These are phyloP conservation scores for Fusarium denticulatum DNA, from an alignment of 2,329 filamentous ascomycete species.

Conservation along the genomic window DNA sequence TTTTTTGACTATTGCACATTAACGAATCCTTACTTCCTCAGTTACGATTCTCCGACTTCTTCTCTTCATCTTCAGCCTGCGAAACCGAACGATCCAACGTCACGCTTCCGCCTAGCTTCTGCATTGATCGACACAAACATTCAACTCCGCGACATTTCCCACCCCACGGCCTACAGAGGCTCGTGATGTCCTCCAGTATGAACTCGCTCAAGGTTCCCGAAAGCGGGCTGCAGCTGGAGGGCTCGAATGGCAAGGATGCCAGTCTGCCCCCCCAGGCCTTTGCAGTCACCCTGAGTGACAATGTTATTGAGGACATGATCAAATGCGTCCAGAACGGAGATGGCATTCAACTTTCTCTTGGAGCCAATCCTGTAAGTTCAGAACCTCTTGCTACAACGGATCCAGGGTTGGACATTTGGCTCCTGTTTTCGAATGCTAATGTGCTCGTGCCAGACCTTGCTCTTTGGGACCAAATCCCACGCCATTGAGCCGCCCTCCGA, in stretches of 20 bases:
- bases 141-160: slow-evolving; percentile 43
- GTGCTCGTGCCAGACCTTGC: slow-evolving; percentile 56
- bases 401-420: neutral
- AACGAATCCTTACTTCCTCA: slow-evolving; percentile 9
- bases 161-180: slow-evolving; percentile 42
- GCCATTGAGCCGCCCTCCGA: slow-evolving; percentile 57
- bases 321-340: slow-evolving; percentile 66
- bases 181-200: slow-evolving; percentile 53
- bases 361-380: slow-evolving; percentile 66
- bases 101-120: slow-evolving; percentile 23
- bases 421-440: slow-evolving; percentile 28
- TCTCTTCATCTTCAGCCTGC: neutral
- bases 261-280: slow-evolving; percentile 65
- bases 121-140: slow-evolving; percentile 39
- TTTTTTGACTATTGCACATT: slow-evolving; percentile 15
- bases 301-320: slow-evolving; percentile 71
- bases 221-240: slow-evolving; percentile 66
- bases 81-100: slow-evolving; percentile 15
- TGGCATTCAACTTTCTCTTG: slow-evolving; percentile 66
- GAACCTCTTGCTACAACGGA: neutral
- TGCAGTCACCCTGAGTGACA: slow-evolving; percentile 65
- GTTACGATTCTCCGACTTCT: neutral
- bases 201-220: slow-evolving; percentile 66
- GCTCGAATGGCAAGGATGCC: slow-evolving; percentile 56
- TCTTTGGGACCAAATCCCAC: slow-evolving; percentile 63